Evolutionary conservation across 1,139 yeast genomes (phyloP).

Genomic region (Blastobotrys illinoisensis): DNA sequence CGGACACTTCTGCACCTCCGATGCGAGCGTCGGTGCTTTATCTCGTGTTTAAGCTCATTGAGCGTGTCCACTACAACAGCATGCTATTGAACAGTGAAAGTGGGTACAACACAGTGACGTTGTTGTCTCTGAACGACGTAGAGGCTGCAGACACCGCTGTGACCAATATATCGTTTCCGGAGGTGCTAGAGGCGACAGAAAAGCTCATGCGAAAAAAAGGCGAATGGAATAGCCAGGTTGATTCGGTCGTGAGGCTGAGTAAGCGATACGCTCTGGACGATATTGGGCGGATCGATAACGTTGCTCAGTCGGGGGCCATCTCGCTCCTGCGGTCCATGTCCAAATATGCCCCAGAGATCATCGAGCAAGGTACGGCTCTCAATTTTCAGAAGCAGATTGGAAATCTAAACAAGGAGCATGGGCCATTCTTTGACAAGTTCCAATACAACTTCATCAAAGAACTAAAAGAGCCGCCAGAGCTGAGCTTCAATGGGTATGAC

Average conservation of each 20-base stretch:
- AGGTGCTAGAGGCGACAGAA: background rate
- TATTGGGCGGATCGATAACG: constrained; percentile 18
- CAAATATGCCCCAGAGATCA: constrained; percentile 3
- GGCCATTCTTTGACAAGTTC: constrained; percentile 1
- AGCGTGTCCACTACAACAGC: constrained; percentile 4
- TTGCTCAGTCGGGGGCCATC: constrained; percentile 21
- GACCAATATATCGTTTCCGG: constrained; percentile 1
- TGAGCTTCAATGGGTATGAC: background rate
- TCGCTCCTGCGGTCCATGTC: constrained; percentile 16
- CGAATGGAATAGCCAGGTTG: constrained; percentile 1
- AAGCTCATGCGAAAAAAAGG: background rate
- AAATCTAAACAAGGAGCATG: constrained; percentile 2
- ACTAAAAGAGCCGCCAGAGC: background rate
- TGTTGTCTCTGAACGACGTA: constrained; percentile 1
- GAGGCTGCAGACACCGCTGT: constrained; percentile 5
- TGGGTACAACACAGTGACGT: background rate
- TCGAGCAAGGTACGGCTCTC: constrained; percentile 10
- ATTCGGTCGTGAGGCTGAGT: constrained; percentile 14
- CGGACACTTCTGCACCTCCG: background rate
- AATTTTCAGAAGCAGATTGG: constrained; percentile 8
- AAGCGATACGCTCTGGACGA: constrained; percentile 24
- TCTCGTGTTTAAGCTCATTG: constrained; percentile 8
- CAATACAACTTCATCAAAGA: background rate
- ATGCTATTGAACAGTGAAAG: background rate
- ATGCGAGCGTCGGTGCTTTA: constrained; percentile 4